phyloP scores from a whole-genome alignment of 2,329 filamentous ascomycete species.

The Cladobotryum protrusum region DNA sequence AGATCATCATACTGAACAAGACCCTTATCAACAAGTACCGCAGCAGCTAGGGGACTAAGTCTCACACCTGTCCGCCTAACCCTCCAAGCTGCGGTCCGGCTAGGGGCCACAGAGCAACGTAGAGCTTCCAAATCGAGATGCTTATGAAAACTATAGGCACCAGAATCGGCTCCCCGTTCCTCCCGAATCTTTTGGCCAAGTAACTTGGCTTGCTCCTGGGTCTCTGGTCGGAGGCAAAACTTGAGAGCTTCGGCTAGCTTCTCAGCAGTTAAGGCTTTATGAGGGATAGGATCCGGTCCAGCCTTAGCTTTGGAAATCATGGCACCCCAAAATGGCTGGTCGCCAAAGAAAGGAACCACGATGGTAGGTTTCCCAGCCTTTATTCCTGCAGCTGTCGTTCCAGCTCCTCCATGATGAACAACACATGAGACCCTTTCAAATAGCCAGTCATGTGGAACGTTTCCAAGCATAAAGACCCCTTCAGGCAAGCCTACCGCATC shows the following conservation, averaged over 20 bases:
- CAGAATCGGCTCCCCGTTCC: constrained; percentile 58
- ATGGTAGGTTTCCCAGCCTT: constrained; percentile 73
- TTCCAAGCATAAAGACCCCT: constrained; percentile 75
- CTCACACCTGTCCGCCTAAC: constrained; percentile 60
- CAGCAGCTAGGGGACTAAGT: constrained; percentile 67
- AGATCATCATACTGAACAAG: constrained; percentile 63
- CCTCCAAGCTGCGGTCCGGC: constrained; percentile 67
- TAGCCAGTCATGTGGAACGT: constrained; percentile 83
- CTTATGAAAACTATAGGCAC: constrained; percentile 64
- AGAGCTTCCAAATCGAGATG: constrained; percentile 61
- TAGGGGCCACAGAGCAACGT: constrained; percentile 63
- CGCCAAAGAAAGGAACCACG: constrained; percentile 80
- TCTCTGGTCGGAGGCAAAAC: constrained; percentile 54
- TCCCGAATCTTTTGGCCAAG: constrained; percentile 60
- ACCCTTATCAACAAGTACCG: constrained; percentile 58
- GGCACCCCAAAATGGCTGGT: constrained; percentile 77
- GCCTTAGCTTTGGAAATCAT: constrained; percentile 69
- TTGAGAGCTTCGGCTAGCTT: constrained; percentile 60
- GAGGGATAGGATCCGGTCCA: constrained; percentile 63
- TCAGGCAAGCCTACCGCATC: constrained; percentile 65
- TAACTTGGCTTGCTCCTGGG: constrained; percentile 47
- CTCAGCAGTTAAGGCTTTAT: constrained; percentile 60
- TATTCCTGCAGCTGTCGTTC: constrained; percentile 83
- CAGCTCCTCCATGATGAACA: constrained; percentile 82
- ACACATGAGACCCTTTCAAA: constrained; percentile 77